phyloP scores from a whole-genome alignment of 495 filamentous ascomycete genomes.

The Bryoglossum gracile region DNA sequence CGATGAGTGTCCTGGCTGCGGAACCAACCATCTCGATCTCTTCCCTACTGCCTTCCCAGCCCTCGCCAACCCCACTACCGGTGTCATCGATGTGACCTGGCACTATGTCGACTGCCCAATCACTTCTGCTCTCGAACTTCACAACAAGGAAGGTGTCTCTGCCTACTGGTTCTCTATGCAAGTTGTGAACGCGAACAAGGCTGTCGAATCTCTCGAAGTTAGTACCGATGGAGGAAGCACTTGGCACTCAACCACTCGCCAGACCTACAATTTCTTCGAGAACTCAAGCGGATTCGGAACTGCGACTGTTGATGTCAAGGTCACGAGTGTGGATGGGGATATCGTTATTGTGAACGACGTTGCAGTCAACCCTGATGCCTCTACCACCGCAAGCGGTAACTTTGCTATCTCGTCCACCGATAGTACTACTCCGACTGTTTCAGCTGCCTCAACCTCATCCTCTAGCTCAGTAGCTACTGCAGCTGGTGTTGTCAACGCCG shows the following conservation, averaged over 20 bases:
- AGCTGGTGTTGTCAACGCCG: neutral
- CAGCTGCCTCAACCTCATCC: neutral
- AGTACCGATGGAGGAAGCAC: conserved; percentile 47
- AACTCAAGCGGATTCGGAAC: conserved; percentile 44
- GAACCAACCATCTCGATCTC: conserved; percentile 50
- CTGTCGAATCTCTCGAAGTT: conserved; percentile 45
- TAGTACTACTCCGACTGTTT: neutral
- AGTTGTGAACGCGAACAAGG: conserved; percentile 49
- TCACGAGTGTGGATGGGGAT: conserved; percentile 44
- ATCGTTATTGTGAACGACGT: conserved; percentile 23
- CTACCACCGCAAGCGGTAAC: conserved; percentile 21
- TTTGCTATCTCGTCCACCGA: conserved; percentile 15
- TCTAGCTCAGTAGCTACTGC: neutral
- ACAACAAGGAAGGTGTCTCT: conserved; percentile 50
- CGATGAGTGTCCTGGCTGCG: conserved; percentile 53
- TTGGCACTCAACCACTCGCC: conserved; percentile 43
- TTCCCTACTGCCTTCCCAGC: conserved; percentile 48
- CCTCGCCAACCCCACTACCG: conserved; percentile 38
- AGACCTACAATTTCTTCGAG: conserved; percentile 56
- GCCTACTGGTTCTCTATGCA: conserved; percentile 48
- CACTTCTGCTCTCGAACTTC: conserved; percentile 41
- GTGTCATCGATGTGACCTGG: conserved; percentile 50
- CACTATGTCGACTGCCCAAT: conserved; percentile 44
- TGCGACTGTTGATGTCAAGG: conserved; percentile 42
- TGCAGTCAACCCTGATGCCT: conserved; percentile 11